Evolutionary conservation across 2,329 filamentous ascomycete genomes (phyloP).

Genomic region (Chrysoporthe cubensis): DNA sequence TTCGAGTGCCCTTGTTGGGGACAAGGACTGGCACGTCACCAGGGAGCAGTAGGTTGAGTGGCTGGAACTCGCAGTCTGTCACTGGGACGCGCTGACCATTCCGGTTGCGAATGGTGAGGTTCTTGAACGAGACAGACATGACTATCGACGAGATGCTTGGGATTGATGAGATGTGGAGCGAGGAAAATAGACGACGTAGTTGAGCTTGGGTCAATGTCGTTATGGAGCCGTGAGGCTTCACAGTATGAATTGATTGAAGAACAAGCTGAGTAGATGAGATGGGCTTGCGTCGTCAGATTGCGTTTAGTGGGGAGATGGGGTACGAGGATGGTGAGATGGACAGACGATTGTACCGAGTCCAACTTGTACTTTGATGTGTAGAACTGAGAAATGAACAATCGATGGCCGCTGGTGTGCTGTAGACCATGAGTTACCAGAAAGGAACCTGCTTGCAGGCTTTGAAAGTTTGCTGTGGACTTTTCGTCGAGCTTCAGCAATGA

Average conservation of each 20-base stretch:
- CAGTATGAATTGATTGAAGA: not conserved
- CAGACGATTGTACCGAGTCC: not conserved
- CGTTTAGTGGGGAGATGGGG: not conserved
- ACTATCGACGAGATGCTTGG: not conserved
- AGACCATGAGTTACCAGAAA: not conserved
- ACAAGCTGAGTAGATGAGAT: not conserved
- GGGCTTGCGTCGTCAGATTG: not conserved
- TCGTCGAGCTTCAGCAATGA: too few species aligned
- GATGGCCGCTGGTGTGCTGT: too few species aligned
- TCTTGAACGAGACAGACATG: conserved; percentile 11
- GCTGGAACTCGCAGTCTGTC: conserved; percentile 23
- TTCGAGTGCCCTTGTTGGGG: conserved; percentile 13
- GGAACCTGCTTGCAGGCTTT: not conserved
- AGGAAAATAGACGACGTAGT: not conserved
- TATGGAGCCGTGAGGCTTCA: not conserved
- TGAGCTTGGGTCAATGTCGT: not conserved
- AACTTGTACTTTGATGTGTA: not conserved
- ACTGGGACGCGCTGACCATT: conserved; percentile 14
- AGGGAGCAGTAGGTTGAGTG: conserved; percentile 26
- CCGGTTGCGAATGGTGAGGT: conserved; percentile 17
- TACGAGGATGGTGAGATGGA: not conserved
- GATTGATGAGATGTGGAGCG: not conserved
- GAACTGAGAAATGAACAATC: not conserved
- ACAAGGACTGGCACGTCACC: conserved; percentile 24
- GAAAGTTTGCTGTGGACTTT: not conserved